These are phyloP conservation scores for Haberlea rhodopensis DNA, from an alignment of 257 asterid species.

Conservation along the genomic window DNA sequence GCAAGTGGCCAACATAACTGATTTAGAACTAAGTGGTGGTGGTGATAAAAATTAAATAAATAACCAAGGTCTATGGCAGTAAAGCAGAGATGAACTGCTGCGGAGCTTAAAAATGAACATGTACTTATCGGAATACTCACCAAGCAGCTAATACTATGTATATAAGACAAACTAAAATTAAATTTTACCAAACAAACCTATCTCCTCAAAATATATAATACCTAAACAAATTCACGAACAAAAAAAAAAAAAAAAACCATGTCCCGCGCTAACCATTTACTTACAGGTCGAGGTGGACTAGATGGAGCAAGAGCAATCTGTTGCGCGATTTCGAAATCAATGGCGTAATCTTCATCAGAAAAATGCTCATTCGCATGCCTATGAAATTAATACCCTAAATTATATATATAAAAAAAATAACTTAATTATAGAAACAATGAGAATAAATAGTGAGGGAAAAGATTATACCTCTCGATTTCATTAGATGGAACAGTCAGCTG, in stretches of 20 bases:
- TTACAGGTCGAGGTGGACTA: slow-evolving; percentile 23
- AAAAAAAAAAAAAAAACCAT: background rate
- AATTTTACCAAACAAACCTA: background rate
- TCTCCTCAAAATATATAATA: background rate
- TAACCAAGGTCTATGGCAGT: too few species aligned
- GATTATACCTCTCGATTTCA: slow-evolving; percentile 40
- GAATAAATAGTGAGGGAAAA: background rate
- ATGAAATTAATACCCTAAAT: slow-evolving; percentile 6
- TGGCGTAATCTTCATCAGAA: slow-evolving; percentile 43
- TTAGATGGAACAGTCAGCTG: slow-evolving; percentile 28
- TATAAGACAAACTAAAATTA: background rate
- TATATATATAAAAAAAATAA: background rate
- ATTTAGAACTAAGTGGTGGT: too few species aligned
- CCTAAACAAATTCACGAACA: background rate
- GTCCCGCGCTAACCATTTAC: slow-evolving; percentile 4
- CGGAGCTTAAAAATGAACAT: slow-evolving; percentile 1
- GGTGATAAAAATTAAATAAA: too few species aligned
- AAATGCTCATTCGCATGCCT: slow-evolving; percentile 55
- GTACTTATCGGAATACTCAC: too few species aligned
- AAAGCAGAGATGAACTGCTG: background rate
- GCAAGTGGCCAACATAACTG: too few species aligned
- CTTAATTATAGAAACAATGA: slow-evolving; percentile 6
- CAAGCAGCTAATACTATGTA: background rate
- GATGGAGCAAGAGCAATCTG: slow-evolving; percentile 24
- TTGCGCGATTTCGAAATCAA: slow-evolving; percentile 41